phyloP scores from a whole-genome alignment of 164 flowering plant species.

The Annona squamosa region DNA sequence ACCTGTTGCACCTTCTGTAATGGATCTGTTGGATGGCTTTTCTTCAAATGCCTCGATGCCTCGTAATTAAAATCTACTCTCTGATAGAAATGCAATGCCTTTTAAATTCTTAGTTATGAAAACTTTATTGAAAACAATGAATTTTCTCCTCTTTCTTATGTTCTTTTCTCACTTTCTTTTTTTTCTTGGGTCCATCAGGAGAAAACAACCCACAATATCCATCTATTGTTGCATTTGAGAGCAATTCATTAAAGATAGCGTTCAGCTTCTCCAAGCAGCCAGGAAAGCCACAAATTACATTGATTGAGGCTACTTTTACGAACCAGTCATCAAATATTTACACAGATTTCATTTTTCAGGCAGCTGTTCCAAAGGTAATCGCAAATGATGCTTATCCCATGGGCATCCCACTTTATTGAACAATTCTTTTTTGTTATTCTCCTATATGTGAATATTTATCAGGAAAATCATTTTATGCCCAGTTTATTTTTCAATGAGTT shows the following conservation, averaged over 20 bases:
- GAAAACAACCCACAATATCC: conserved; percentile 54
- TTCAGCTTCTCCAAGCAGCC: conserved; percentile 79
- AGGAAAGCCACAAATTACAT: conserved; percentile 56
- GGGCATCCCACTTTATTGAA: background rate
- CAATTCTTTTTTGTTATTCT: background rate
- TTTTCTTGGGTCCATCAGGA: conserved; percentile 26
- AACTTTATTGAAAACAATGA: background rate
- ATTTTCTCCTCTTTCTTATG: background rate
- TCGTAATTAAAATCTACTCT: conserved; percentile 26
- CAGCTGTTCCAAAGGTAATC: conserved; percentile 97
- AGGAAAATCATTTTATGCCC: background rate
- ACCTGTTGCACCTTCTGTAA: conserved; percentile 41
- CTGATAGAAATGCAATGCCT: background rate
- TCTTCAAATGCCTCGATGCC: conserved; percentile 31
- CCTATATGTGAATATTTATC: background rate
- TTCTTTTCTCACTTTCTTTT: too few species aligned
- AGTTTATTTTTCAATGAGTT: background rate
- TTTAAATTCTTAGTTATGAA: background rate
- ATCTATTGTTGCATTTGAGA: conserved; percentile 68
- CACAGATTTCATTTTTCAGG: conserved; percentile 83
- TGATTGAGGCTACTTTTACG: conserved; percentile 63
- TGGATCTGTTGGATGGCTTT: conserved; percentile 82
- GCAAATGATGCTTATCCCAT: background rate
- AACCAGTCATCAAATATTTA: conserved; percentile 57
- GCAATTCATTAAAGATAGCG: conserved; percentile 59